Conservation (phyloP, 805 yeast genomes). For the Candida dajiaensis region DNA sequence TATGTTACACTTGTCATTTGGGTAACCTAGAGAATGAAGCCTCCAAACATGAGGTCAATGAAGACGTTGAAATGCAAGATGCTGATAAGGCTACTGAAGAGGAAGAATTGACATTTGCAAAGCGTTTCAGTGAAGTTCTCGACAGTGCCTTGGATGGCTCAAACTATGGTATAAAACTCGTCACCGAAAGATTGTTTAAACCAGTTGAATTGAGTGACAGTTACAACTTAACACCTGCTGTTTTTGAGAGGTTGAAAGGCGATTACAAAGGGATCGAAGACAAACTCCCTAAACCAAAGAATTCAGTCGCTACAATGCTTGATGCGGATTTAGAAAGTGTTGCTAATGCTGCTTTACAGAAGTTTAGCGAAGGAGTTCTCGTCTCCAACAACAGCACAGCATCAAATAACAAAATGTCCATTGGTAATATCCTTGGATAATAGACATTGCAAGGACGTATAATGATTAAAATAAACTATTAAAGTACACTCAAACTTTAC, state of each 20-base stretch:
- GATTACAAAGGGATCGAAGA: background rate
- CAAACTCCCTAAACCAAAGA: background rate
- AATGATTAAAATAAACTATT: too few species aligned
- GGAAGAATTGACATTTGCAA: background rate
- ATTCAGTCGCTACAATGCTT: background rate
- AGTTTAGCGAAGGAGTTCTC: conserved; percentile 10
- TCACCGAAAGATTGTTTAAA: conserved; percentile 1
- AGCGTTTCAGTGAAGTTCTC: background rate
- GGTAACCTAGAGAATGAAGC: background rate
- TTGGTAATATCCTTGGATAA: conserved; percentile 18
- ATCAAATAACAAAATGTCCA: conserved; percentile 17
- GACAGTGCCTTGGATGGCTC: conserved; percentile 1
- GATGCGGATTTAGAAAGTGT: background rate
- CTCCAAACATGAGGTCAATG: background rate
- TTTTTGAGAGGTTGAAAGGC: background rate
- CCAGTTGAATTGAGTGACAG: background rate
- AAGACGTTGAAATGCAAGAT: background rate
- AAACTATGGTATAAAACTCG: conserved; percentile 4
- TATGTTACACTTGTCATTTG: conserved; percentile 14
- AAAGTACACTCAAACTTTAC: too few species aligned
- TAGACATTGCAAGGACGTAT: background rate
- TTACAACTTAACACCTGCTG: background rate
- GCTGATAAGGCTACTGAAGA: background rate
- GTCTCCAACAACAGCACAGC: conserved; percentile 3
- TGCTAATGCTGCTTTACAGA: background rate